Percentiles rank a stretch among this genome's conserved stretches.
Evolutionary conservation across 2,329 filamentous ascomycete species (phyloP).

Genomic region (Xylaria polymorpha): DNA sequence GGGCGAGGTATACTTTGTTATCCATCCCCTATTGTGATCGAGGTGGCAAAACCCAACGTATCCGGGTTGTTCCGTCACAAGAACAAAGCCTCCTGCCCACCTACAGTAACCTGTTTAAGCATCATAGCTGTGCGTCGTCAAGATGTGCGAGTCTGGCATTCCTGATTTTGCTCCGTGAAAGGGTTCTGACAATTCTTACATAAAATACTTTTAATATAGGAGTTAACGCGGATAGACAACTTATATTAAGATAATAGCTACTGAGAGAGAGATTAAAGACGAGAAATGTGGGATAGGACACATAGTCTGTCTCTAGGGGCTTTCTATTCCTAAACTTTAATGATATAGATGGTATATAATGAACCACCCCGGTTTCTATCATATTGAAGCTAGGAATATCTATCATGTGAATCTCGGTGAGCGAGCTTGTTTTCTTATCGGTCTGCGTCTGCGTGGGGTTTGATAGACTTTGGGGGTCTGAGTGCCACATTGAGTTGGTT

Average conservation of each 20-base stretch:
- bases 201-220: too few species aligned
- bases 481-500: background rate
- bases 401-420: background rate
- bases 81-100: too few species aligned
- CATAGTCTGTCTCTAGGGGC: background rate
- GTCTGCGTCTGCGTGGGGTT: background rate
- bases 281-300: background rate
- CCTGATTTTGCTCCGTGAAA: slow-evolving; percentile 1
- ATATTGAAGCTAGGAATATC: background rate
- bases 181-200: background rate
- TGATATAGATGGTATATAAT: background rate
- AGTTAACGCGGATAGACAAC: background rate
- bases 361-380: background rate
- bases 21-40: too few species aligned
- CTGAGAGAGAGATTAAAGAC: background rate
- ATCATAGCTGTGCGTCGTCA: too few species aligned
- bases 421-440: background rate
- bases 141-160: background rate
- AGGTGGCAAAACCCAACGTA: too few species aligned
- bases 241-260: background rate
- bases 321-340: background rate
- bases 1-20: too few species aligned
- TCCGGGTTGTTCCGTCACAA: too few species aligned
- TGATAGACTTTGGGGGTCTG: too few species aligned
- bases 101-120: too few species aligned